These are phyloP conservation scores for Coemansia sp. DNA, from an alignment of 192 early-diverging fungal genomes.

Conservation along the genomic window DNA sequence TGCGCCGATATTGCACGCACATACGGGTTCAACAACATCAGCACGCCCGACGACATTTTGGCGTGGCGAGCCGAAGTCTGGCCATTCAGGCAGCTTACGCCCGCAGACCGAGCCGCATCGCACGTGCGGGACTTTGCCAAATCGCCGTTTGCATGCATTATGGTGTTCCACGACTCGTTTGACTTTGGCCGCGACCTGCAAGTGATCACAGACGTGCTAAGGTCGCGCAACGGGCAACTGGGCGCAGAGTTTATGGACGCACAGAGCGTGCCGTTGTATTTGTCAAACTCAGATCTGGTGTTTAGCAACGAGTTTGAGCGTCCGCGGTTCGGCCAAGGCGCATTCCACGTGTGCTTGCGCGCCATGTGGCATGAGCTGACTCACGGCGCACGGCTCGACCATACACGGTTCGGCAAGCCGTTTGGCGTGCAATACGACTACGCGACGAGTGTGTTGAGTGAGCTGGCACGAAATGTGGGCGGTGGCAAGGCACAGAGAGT, in stretches of 20 bases:
- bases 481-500: conserved; percentile 16
- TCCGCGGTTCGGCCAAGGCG: conserved; percentile 80
- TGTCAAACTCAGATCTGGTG: conserved; percentile 70
- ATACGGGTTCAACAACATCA: conserved; percentile 71
- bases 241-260: conserved; percentile 55
- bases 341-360: conserved; percentile 72
- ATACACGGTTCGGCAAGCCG: conserved; percentile 82
- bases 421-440: conserved; percentile 71
- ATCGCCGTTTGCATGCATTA: conserved; percentile 63
- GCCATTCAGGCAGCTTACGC: conserved; percentile 57
- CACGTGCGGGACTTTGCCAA: conserved; percentile 29
- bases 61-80: conserved; percentile 64
- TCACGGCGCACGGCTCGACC: conserved; percentile 53
- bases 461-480: conserved; percentile 2
- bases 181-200: conserved; percentile 90
- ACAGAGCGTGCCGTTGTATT: conserved; percentile 73
- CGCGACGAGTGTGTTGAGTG: conserved; percentile 59
- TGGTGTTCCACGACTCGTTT: conserved; percentile 85
- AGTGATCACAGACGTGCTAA: conserved; percentile 71
- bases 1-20: conserved; percentile 64
- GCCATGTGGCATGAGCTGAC: conserved; percentile 61
- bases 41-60: conserved; percentile 68
- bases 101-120: conserved; percentile 3
- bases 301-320: conserved; percentile 85
- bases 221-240: conserved; percentile 58